Conservation (phyloP, 2,329 filamentous ascomycete genomes). For the Aspergillus fijiensis region DNA sequence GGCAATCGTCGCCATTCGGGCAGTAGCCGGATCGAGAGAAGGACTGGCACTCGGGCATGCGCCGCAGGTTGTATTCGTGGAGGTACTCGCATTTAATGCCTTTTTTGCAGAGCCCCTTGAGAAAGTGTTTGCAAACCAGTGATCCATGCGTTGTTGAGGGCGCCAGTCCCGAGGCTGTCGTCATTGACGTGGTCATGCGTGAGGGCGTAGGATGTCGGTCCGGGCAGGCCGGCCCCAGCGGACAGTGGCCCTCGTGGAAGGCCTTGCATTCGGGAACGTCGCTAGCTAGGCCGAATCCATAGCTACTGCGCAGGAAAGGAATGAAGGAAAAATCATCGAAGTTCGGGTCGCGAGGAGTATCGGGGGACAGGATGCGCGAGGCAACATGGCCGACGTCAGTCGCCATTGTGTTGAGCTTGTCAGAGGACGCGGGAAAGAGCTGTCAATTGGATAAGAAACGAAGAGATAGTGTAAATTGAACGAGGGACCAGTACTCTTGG, state of each 20-base stretch:
- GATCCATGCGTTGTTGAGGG: conserved; percentile 47
- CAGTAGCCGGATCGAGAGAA: conserved; percentile 93
- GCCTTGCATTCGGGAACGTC: conserved; percentile 81
- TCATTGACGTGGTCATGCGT: conserved; percentile 44
- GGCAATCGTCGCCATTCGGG: conserved; percentile 93
- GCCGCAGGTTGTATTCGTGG: conserved; percentile 96
- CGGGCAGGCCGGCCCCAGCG: conserved; percentile 77
- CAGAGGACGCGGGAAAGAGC: background rate
- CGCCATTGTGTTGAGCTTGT: conserved; percentile 28
- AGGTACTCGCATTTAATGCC: conserved; percentile 95
- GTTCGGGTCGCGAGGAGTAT: conserved; percentile 36
- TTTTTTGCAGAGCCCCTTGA: conserved; percentile 96
- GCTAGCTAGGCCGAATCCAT: conserved; percentile 78
- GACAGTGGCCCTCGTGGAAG: conserved; percentile 82
- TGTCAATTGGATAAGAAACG: background rate
- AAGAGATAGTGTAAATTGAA: too few relatives aligned
- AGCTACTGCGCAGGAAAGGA: conserved; percentile 78
- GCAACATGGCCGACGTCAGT: conserved; percentile 35
- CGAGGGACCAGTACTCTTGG: background rate
- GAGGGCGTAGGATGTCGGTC: conserved; percentile 69
- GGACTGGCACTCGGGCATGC: conserved; percentile 98
- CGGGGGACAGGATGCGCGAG: conserved; percentile 36
- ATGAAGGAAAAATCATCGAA: conserved; percentile 77
- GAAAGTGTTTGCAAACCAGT: conserved; percentile 98
- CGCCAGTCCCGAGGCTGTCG: conserved; percentile 42